Conservation (phyloP, 768 basidiomycete species). For the Pisolithus orientalis region DNA sequence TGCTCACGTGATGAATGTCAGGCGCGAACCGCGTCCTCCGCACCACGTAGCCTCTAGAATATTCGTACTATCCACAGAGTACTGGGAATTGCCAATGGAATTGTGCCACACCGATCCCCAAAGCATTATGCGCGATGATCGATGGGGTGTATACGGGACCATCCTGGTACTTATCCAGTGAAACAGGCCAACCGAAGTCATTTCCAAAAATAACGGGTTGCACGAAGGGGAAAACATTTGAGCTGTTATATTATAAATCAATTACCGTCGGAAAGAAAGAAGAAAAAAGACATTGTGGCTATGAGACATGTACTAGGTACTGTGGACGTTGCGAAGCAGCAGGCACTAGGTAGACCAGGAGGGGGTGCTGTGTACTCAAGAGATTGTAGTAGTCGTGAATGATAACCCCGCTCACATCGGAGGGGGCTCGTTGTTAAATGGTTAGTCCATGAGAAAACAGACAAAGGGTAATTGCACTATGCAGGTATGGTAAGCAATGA, state of each 20-base stretch:
- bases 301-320: neutral
- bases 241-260: neutral
- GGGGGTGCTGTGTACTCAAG: neutral
- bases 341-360: neutral
- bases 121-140: no score
- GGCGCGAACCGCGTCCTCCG: neutral
- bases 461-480: neutral
- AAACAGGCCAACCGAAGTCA: no score
- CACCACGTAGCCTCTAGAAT: neutral
- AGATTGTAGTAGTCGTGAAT: neutral
- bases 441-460: neutral
- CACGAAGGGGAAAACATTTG: neutral
- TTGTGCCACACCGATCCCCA: no score
- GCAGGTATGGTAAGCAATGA: neutral
- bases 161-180: no score
- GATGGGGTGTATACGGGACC: no score
- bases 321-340: neutral
- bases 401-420: neutral
- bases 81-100: no score
- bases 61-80: neutral
- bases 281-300: neutral
- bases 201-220: no score
- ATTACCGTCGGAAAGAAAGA: neutral
- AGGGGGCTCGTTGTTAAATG: neutral
- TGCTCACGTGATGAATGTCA: neutral